These are phyloP conservation scores for Penicillium expansum DNA, from an alignment of 2,329 filamentous ascomycete genomes.

Conservation along the genomic window DNA sequence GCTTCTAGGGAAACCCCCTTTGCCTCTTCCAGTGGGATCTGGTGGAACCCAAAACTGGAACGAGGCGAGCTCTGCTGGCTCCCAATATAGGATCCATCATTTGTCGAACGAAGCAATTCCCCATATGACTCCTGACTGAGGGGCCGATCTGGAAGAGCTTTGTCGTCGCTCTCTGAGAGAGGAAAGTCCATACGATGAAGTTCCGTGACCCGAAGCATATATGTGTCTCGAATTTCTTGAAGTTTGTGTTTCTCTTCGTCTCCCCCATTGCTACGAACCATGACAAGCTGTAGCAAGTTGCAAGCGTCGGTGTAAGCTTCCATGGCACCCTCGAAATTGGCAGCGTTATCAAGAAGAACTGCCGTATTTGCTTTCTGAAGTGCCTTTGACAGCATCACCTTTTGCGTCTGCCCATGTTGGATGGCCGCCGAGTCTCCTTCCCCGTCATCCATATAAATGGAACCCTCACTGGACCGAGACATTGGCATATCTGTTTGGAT, in stretches of 20 bases:
- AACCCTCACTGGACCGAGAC: constrained; percentile 27
- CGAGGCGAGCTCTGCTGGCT: constrained; percentile 46
- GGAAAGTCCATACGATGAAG: constrained; percentile 65
- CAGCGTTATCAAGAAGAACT: constrained; percentile 91
- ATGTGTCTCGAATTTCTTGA: constrained; percentile 87
- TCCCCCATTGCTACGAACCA: constrained; percentile 76
- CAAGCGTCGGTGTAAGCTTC: constrained; percentile 91
- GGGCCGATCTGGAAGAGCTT: constrained; percentile 71
- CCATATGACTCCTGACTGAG: constrained; percentile 57
- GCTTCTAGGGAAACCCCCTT: constrained; percentile 28
- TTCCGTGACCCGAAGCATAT: constrained; percentile 85
- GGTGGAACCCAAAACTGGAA: constrained; percentile 45
- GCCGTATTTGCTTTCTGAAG: constrained; percentile 94
- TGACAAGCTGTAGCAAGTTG: constrained; percentile 79
- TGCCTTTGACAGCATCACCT: constrained; percentile 94
- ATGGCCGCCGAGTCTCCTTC: constrained; percentile 32
- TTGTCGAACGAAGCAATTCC: constrained; percentile 40
- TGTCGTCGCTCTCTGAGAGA: constrained; percentile 56
- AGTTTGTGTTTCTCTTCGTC: constrained; percentile 81
- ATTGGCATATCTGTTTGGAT: constrained; percentile 9
- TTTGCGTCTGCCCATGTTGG: constrained; percentile 66
- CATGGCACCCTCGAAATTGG: constrained; percentile 88
- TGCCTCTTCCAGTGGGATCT: constrained; percentile 25
- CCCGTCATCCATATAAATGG: constrained; percentile 23
- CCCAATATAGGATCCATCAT: constrained; percentile 28